Percentiles rank a stretch among this genome's conserved stretches.
Evolutionary conservation across 2,329 filamentous ascomycete genomes (phyloP).

Genomic region (Cercospora zeae-maydis): DNA sequence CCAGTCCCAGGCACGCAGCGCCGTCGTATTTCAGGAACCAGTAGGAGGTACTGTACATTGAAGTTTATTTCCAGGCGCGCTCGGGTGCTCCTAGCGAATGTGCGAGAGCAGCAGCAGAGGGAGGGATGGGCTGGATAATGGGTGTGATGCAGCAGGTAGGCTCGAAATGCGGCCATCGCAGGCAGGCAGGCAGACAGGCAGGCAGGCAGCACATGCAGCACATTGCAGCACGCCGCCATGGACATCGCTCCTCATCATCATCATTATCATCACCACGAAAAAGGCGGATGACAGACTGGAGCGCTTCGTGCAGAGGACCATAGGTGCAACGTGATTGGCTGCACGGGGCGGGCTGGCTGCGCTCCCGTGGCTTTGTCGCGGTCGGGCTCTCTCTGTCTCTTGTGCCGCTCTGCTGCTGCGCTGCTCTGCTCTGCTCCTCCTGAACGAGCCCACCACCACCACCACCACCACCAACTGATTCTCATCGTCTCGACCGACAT

Average conservation of each 20-base stretch:
- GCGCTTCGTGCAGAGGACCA: no score
- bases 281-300: no score
- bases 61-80: not conserved
- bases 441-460: not conserved
- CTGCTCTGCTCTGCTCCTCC: not conserved
- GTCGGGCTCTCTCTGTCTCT: not conserved
- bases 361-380: not conserved
- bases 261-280: no score
- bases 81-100: not conserved
- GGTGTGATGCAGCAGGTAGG: not conserved
- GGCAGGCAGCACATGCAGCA: not conserved
- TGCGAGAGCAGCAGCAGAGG: no score
- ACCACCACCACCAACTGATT: not conserved
- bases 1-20: not conserved
- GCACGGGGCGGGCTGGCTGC: not conserved
- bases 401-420: no score
- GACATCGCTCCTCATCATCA: no score
- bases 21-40: constrained; percentile 4
- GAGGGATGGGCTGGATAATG: not conserved
- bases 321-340: not conserved
- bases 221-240: no score
- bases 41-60: not conserved
- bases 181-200: no score
- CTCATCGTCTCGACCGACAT: not conserved
- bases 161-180: not conserved